Evolutionary conservation across 805 yeast genomes (phyloP), one percentile per base, ranked within the genome.

Genomic region (Lipomyces oligophaga): DNA sequence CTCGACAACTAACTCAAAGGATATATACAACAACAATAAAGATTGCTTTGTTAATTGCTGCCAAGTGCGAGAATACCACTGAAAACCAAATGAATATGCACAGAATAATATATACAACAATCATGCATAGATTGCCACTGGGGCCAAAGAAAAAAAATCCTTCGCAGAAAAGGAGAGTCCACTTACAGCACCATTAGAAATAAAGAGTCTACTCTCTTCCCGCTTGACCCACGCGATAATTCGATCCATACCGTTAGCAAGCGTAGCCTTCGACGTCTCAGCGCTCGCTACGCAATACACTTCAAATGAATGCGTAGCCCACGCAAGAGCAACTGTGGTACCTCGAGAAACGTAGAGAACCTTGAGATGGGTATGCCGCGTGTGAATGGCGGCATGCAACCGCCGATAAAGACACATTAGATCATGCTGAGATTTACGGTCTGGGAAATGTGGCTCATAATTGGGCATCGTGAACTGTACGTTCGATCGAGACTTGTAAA

Each of bases 191-290:
- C 60, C 60, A 32, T 58, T 57, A 25, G 54, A 41, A 5, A 57
- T 54, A 45, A 57, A 57, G 20, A 57, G 49, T 21, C 93, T 68
- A 43, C 78, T 79, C 52, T 83, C 83, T 55, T 85, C 76, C 52
- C 73, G 78, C 50, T 76, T 73, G 57, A 94, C 81, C 96, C 96
- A 89, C 39, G 72, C 72, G 6, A 84, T 79, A 11, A 87, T 77
- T 18, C 72, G 70, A 41, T 79, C 72, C 32, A 88, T 81, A 50
- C 85, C 79, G 18, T 68, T 68, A 13, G 83, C 74, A 48, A 88
- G 65, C 0, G 75, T 71, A 32, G 76, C 76, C 34, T 80, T 78
- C 35, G 76, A 73, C 15, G 79, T 73, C 6, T 70, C 60, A 1
- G 80, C 77, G n/a, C 82, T 81, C 20, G 82, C 74, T 13, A 81